Percentiles rank a stretch among this genome's conserved stretches.
Conservation (phyloP, 768 basidiomycete species). For the Tricholoma terreum region DNA sequence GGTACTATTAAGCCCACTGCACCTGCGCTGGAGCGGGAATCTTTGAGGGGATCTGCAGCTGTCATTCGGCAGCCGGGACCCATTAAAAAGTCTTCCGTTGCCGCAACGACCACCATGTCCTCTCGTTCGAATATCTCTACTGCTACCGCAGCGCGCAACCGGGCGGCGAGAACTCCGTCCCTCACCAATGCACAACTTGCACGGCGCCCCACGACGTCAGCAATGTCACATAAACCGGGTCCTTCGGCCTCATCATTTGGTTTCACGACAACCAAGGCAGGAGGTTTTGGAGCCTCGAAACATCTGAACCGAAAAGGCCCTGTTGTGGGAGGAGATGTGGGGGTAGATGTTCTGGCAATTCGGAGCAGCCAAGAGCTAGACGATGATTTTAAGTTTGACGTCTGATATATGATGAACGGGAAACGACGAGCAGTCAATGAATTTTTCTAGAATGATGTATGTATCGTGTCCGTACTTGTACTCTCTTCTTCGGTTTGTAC, state of each 20-base stretch:
- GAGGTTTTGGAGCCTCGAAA: background rate
- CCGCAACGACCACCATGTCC: background rate
- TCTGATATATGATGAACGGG: background rate
- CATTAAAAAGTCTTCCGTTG: background rate
- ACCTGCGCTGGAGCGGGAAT: background rate
- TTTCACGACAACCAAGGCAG: background rate
- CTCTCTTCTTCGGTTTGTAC: too few relatives aligned
- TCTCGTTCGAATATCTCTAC: constrained; percentile 8
- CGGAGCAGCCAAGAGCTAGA: background rate
- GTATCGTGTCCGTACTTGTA: background rate
- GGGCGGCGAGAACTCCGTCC: background rate
- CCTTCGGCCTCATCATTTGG: background rate
- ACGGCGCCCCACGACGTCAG: constrained; percentile 10
- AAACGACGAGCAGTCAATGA: background rate
- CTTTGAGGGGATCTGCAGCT: background rate
- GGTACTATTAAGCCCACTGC: background rate
- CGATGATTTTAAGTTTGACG: constrained; percentile 4
- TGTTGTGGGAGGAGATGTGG: background rate
- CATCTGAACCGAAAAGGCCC: background rate
- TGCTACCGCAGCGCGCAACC: constrained; percentile 1
- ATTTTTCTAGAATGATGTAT: background rate
- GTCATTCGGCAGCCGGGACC: background rate
- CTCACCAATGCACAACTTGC: background rate
- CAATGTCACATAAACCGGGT: constrained; percentile 7
- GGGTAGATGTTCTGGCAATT: background rate